Base-by-base conservation (phyloP, 2,329 filamentous ascomycete genomes). In the Pseudogymnoascus sp. region DNA sequence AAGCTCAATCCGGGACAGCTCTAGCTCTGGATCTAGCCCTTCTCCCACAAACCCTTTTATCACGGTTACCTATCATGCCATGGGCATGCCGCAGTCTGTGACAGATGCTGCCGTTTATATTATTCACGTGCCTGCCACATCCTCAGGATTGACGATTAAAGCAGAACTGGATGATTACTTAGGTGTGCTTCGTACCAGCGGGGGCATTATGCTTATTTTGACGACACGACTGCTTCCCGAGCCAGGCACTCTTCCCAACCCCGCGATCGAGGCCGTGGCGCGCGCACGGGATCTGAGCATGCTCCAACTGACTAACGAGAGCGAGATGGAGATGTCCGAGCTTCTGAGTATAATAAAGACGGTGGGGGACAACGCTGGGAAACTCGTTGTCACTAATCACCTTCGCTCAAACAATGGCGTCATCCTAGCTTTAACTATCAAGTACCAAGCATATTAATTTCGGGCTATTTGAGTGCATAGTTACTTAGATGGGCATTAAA, bases 91-190 rank as follows among this genome's bases (percentile, higher is more conserved):
- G 6, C 74, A 74, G 65, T 63, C 59, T 11, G 69, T 74, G 16
- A 64, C 61, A 11, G 69, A 75, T 61, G 75, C 73, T 0, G 70
- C 71, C 2, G 69, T 76, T 2, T 77, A 76, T 63, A 70, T 76
- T 31, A 43, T 76, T 4, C 70, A 69, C 38, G 63, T 73, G 4
- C 65, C 68, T 1, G 67, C 67, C 31, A 60, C 66, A 5, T 65
- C 65, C 14, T 64, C 67, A 0, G 60, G 5, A 33, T 4, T 33
- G 16, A 33, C n/a, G 5, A 67, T 74, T 18, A 31, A 61, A 5
- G 63, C 65, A 12, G 73, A 75, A 62, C 66, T 77, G 52, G 62
- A 67, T 12, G 70, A 69, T 4, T 73, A 77, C 63, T 60, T 75
- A 1, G 66, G 66, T 11, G 66, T 74, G 5, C 69, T 78, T 11